Percentiles rank a stretch among this genome's conserved stretches.
phyloP scores from a whole-genome alignment of 768 basidiomycete species.

The Hygrophoropsis aurantiaca region DNA sequence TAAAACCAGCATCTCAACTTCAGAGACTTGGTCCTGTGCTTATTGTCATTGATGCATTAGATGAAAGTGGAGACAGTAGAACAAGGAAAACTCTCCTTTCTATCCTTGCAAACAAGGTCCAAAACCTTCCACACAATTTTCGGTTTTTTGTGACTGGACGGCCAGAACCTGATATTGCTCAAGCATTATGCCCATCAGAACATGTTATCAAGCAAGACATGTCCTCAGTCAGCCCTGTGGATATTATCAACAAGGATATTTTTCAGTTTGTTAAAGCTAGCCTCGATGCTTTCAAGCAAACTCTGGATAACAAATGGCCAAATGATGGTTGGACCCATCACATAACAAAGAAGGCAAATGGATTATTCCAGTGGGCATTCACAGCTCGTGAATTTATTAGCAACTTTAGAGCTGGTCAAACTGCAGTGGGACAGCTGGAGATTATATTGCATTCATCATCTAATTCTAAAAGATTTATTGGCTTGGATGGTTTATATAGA shows the following conservation, averaged over 20 bases:
- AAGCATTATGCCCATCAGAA: slow-evolving; percentile 8
- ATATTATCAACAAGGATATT: slow-evolving; percentile 5
- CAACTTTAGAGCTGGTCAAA: slow-evolving; percentile 11
- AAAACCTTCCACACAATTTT: slow-evolving; percentile 18
- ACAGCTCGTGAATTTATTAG: slow-evolving; percentile 17
- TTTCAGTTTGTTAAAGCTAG: slow-evolving; percentile 1
- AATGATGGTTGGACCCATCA: slow-evolving; percentile 9
- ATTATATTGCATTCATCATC: too few relatives aligned
- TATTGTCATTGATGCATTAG: slow-evolving; percentile 35
- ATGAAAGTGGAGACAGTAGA: slow-evolving; percentile 29
- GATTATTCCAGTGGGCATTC: slow-evolving; percentile 21
- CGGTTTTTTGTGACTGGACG: slow-evolving; percentile 34
- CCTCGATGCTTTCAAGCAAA: neutral
- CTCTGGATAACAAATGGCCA: neutral
- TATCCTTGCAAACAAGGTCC: slow-evolving; percentile 24
- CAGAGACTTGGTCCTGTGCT: slow-evolving; percentile 21
- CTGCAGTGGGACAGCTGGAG: slow-evolving; percentile 10
- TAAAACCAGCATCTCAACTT: too few relatives aligned
- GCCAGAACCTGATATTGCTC: slow-evolving; percentile 26
- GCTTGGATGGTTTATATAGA: too few relatives aligned
- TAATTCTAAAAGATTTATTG: too few relatives aligned
- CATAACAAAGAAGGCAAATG: slow-evolving; percentile 12
- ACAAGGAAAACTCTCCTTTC: slow-evolving; percentile 27
- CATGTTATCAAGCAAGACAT: slow-evolving; percentile 19
- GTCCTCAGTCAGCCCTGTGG: slow-evolving; percentile 3